Base-by-base conservation (phyloP, 257 asterid genomes). In the Fraxinus americana region DNA sequence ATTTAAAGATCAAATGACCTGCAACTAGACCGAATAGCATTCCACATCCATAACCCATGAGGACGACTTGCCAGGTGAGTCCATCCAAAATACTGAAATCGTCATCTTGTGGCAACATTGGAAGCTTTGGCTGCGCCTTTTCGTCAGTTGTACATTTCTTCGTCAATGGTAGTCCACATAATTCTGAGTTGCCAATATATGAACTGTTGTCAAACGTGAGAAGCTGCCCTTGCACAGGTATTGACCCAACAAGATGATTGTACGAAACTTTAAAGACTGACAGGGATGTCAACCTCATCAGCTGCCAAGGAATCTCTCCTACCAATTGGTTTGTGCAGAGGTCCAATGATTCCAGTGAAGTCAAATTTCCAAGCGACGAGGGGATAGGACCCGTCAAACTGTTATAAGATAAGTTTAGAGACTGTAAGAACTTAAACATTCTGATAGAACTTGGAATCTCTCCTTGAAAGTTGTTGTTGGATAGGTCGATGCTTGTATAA, bases 1-100 rank as follows among this genome's bases (percentile, higher is more conserved):
- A 68, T 41, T 68, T 38, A 52, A 84, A 83, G 41, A 85, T 78
- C n/a, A 76, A 35, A 73, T 57, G 30, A 25, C 79, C 83, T 48
- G 48, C 59, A 6, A 17, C 63, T 27, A 76, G 5, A 27, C 86
- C 88, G 23, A 73, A 14, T 13, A 73, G 19, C 36, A 75, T 7
- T 52, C 88, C 88, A 45, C 54, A 70, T 9, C 78, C 63, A 54
- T 81, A 87, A 4, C 90, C 88, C 16, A 78, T 29, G 7, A 71
- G 17, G 3, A 85, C 84, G 7, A 71, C 74, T 76, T 59, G 39
- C 87, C 85, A 87, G 3, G 77, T 70, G 19, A 82, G 71, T 14
- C 84, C 86, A 30, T 76, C 34, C 4, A 73, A 2, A n/a, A 81
- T 75, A 1, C 16, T 19, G 32, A 43, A 57, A 13, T 70, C 80